Evolutionary conservation across 2,329 filamentous ascomycete species (phyloP), one percentile per base, ranked within the genome.

Genomic region (Onygenales sp.): DNA sequence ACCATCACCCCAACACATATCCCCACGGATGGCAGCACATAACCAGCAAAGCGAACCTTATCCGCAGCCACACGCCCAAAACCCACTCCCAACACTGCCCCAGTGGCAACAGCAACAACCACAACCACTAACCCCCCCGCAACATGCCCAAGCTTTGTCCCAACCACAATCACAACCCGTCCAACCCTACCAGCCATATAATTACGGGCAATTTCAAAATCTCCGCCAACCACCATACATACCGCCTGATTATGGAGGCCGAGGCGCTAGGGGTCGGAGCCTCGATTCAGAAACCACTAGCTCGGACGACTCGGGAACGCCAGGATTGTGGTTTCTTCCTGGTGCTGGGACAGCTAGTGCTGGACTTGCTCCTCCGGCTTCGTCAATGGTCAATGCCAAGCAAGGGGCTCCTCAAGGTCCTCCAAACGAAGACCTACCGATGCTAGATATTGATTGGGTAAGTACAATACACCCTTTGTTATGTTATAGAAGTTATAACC

Each of bases 381-480:
- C 35, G 5, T 17, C 33, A 53, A 33, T 46, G 47, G 27, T 41
- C 56, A 59, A 58, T 50, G 57, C 55, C 13, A 58, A 64, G 49
- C 64, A 10, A 50, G 48, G 14, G 43, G 45, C 31, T 44, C 41
- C 43, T 47, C 43, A 45, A 57, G 31, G 45, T 51, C 53, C 31
- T 57, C 49, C 51, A 59, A 51, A 46, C 62, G 57, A 63, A 52
- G 55, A 64, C 59, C 52, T 68, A 31, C 58, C 69, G 54, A 70
- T 74, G 66, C 63, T 81, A 42, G 79, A 81, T 53, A 80, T 86
- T 58, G 82, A 87, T 59, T 86, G 83, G 83, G 83, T 85, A 68
- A 71, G 80, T 74, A 27, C 21, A 27, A 3, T 27, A 27, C 21
- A 27, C 21, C 21, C 21, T 27, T 27, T 27, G 21, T 5, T 5